Evolutionary conservation across 305 asterid genomes (phyloP).

Genomic region (Fraxinus albicans): DNA sequence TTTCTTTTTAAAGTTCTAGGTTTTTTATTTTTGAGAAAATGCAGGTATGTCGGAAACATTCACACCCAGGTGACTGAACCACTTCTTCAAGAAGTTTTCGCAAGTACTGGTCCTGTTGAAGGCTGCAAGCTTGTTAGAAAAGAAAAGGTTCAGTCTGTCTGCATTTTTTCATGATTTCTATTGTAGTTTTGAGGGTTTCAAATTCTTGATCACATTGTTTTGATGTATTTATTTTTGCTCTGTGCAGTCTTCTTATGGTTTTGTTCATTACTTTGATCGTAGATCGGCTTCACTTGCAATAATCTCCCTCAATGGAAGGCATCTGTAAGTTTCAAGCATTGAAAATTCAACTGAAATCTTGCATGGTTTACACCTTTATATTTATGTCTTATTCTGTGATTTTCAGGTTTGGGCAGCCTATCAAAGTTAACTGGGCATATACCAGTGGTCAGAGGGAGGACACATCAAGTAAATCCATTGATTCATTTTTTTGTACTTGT

Average conservation of each 20-base stretch:
- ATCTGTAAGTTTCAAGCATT: slow-evolving; percentile 54
- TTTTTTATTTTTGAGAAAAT: slow-evolving; percentile 39
- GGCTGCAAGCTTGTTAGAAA: slow-evolving; percentile 89
- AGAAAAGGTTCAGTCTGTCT: slow-evolving; percentile 58
- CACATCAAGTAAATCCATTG: slow-evolving; percentile 44
- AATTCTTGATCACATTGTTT: background rate
- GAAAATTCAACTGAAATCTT: background rate
- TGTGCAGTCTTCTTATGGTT: slow-evolving; percentile 92
- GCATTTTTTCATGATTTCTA: background rate
- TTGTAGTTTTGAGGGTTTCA: background rate
- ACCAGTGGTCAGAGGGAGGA: slow-evolving; percentile 73
- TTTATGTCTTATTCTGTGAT: background rate
- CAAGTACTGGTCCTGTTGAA: slow-evolving; percentile 80
- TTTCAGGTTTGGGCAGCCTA: slow-evolving; percentile 64
- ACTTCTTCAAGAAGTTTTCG: slow-evolving; percentile 86
- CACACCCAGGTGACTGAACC: slow-evolving; percentile 86
- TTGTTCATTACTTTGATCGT: slow-evolving; percentile 88
- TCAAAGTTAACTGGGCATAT: slow-evolving; percentile 75
- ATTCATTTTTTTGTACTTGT: background rate
- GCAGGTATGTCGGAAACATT: slow-evolving; percentile 93
- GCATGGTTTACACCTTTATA: slow-evolving; percentile 3
- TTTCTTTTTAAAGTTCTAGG: slow-evolving; percentile 29
- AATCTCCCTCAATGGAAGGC: slow-evolving; percentile 82
- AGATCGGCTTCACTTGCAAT: slow-evolving; percentile 90
- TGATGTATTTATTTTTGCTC: slow-evolving; percentile 3